Evolutionary conservation across 768 basidiomycete species (phyloP).

Genomic region (Suillus variegatus): DNA sequence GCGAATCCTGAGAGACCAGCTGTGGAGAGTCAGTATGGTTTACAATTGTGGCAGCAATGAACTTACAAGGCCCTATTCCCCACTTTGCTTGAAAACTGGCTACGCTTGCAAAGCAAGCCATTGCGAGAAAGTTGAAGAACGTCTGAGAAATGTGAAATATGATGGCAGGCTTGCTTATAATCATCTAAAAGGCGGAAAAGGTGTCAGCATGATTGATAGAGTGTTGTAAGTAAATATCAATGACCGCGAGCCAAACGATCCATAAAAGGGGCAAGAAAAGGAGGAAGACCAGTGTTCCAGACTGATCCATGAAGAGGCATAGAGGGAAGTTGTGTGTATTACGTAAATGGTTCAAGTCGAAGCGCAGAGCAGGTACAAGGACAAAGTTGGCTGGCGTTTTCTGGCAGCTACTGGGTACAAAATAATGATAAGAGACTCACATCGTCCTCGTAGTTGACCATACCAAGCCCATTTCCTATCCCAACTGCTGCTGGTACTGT

Average conservation of each 20-base stretch:
- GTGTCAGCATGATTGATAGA: constrained; percentile 20
- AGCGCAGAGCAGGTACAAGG: constrained; percentile 11
- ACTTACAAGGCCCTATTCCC: constrained; percentile 84
- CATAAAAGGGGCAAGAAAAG: constrained; percentile 66
- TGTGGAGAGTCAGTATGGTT: constrained; percentile 33
- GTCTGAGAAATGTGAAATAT: constrained; percentile 75
- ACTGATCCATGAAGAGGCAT: constrained; percentile 40
- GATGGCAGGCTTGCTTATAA: constrained; percentile 81
- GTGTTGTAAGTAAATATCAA: constrained; percentile 15
- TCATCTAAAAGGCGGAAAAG: constrained; percentile 58
- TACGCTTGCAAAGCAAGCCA: constrained; percentile 89
- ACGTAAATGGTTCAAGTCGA: constrained; percentile 30
- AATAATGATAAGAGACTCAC: constrained; percentile 44
- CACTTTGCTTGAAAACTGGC: constrained; percentile 88
- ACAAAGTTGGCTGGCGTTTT: background rate
- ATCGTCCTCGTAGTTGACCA: constrained; percentile 68
- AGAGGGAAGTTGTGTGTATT: constrained; percentile 28
- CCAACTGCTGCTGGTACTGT: constrained; percentile 45
- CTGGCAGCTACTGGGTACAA: background rate
- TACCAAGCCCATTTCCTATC: constrained; percentile 58
- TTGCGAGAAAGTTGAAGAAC: constrained; percentile 92
- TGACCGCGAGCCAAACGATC: constrained; percentile 72
- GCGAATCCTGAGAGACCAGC: constrained; percentile 89
- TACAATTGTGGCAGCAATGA: background rate
- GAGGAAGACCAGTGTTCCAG: constrained; percentile 57